Base-by-base conservation (phyloP, 202 grass and related monocot species). In the Dendrocalamus latiflorus region DNA sequence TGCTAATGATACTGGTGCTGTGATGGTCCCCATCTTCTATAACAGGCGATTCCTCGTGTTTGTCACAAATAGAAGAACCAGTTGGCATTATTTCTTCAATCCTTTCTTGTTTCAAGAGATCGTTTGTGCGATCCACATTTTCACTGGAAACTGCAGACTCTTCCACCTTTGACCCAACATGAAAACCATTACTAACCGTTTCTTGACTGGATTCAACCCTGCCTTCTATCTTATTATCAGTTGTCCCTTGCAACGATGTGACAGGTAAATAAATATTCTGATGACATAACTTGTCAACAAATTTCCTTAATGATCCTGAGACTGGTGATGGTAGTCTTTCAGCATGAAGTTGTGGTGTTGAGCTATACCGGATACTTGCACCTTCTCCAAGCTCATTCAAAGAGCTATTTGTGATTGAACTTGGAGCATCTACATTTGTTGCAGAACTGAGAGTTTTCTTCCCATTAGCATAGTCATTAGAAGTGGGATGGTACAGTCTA, bases 241-340 rank as follows among this genome's bases (percentile, higher is more conserved):
- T 72, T 86, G 56, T 65, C 37, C 77, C 81, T 83, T 78, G 81
- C 78, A 76, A 80, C 42, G 90, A 87, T 57, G 89, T 82, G 67
- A 86, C 80, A 85, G 81, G 86, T 28, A 88, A 84, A 83, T 96
- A 87, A 76, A 86, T 88, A 88, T 87, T 91, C 77, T 91, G 75
- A 34, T 74, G 76, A 28, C 9, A 38, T 42, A 92, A 76, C 56
- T 80, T 65, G 43, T 86, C 83, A 61, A 59, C 30, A 12, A 86
- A 77, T 80, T 89, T 89, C 72, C 68, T 82, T 51, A 78, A 39
- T 2, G 85, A 75, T 63, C n/a, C 70, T 75, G 72, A 81, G 45
- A 88, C 70, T 78, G 79, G 63, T 76, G 86, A 79, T n/a, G n/a
- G n/a, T n/a, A n/a, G n/a, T n/a, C n/a, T n/a, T n/a, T n/a, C n/a